Evolutionary conservation across 257 asterid species (phyloP), one percentile per base, ranked within the genome.

Genomic region (Scutellaria baicalensis): DNA sequence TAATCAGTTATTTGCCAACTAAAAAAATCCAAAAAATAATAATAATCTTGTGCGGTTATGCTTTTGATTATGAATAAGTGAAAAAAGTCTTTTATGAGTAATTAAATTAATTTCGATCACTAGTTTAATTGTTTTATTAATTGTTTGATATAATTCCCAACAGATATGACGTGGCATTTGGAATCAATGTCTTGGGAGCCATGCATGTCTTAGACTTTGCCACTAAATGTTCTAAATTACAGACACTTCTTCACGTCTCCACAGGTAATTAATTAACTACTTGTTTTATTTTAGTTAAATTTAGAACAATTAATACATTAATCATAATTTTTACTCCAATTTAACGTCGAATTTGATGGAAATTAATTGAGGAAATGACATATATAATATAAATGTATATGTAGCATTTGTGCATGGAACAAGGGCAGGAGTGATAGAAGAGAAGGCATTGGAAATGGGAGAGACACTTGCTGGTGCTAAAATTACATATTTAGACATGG

Each of bases 121-220:
- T n/a, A n/a, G n/a, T n/a, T n/a, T n/a, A n/a, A n/a, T n/a, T n/a
- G n/a, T n/a, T n/a, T n/a, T n/a, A n/a, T n/a, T n/a, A n/a, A n/a
- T n/a, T n/a, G 18, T 14, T 48, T 47, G 4, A 48, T 21, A n/a
- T n/a, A n/a, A n/a, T 57, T 56, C 5, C 39, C 6, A 11, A 57
- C 18, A 83, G 95, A 69, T 88, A 88, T 16, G 90, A 88, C 74
- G 69, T 79, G 35, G 82, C 95, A 11, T 51, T 84, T 68, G 71
- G 71, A 42, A 74, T 80, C 68, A 88, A 88, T 42, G 72, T 72
- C 0, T 50, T 79, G 59, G 95, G 92, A 69, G 71, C 79, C 8
- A 6, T 59, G 52, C 68, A 86, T 68, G 73, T 83, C 12, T 75
- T 59, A 38, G 75, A 82, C 8, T 88, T 88, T 12, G 80, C 85